phyloP scores from a whole-genome alignment of 805 yeast genomes.

The Starmerella cellae region DNA sequence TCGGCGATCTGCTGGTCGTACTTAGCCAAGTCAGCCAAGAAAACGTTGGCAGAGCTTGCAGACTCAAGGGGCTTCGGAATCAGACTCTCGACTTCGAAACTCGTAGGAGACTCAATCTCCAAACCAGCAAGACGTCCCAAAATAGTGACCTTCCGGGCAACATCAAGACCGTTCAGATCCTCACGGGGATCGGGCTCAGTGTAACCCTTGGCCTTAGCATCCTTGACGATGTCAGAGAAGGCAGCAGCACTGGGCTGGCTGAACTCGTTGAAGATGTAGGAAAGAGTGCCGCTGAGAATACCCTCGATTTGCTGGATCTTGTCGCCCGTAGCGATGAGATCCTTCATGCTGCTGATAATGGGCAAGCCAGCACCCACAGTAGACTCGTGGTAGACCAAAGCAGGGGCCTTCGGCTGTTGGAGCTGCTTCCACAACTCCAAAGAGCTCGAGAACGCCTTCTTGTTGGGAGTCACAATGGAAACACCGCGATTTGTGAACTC shows the following conservation, averaged over 20 bases:
- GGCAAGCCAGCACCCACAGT: constrained; percentile 99
- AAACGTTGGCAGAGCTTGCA: constrained; percentile 52
- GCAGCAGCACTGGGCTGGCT: constrained; percentile 53
- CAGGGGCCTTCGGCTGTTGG: constrained; percentile 44
- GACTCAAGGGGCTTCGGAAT: constrained; percentile 75
- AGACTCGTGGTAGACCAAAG: constrained; percentile 91
- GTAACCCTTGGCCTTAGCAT: constrained; percentile 85
- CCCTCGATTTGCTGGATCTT: constrained; percentile 86
- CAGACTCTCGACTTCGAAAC: constrained; percentile 88
- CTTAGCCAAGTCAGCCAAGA: constrained; percentile 64
- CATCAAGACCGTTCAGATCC: constrained; percentile 94
- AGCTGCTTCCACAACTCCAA: constrained; percentile 64
- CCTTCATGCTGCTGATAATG: constrained; percentile 74
- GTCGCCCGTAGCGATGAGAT: constrained; percentile 85
- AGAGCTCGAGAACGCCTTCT: constrained; percentile 85
- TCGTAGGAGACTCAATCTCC: constrained; percentile 68
- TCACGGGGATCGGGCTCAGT: constrained; percentile 99
- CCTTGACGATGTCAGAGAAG: constrained; percentile 79
- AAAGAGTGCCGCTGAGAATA: constrained; percentile 87
- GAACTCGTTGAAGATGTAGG: constrained; percentile 88
- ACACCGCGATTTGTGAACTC: constrained; percentile 60
- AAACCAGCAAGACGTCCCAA: constrained; percentile 87
- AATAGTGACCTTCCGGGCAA: constrained; percentile 95
- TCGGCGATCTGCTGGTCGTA: constrained; percentile 69
- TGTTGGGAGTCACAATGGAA: constrained; percentile 95